These are phyloP conservation scores for Meira nashicola DNA, from an alignment of 1,284 basidiomycete species.

Conservation along the genomic window DNA sequence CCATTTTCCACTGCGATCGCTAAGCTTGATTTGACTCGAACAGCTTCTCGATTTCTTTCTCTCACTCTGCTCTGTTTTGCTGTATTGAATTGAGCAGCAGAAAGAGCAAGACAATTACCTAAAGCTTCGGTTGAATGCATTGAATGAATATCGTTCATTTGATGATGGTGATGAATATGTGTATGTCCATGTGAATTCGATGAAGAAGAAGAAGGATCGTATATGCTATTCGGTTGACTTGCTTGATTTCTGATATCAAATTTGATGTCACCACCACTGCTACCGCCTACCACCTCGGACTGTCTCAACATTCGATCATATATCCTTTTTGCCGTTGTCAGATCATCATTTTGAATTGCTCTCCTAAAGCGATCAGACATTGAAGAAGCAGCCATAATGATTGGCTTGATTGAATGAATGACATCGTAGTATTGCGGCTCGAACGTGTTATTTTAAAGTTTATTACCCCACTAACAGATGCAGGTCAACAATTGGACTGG, in stretches of 20 bases:
- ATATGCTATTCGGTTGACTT: background rate
- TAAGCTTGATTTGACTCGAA: constrained; percentile 14
- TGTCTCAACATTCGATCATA: constrained; percentile 14
- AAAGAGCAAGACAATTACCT: constrained; percentile 2
- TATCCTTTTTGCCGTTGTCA: constrained; percentile 24
- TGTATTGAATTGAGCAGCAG: background rate
- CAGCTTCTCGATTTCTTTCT: constrained; percentile 5
- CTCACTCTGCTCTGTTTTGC: background rate
- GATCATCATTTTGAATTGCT: constrained; percentile 31
- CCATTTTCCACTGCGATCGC: constrained; percentile 33
- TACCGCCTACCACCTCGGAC: constrained; percentile 18
- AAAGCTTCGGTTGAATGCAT: background rate
- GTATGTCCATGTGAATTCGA: background rate
- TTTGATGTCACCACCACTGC: background rate
- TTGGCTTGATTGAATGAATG: background rate
- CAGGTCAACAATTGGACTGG: background rate
- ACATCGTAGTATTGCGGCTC: background rate
- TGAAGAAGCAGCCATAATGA: constrained; percentile 13
- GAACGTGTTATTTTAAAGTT: no score
- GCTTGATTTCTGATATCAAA: constrained; percentile 10
- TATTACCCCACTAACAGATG: background rate
- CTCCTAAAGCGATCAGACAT: constrained; percentile 35
- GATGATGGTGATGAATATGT: background rate
- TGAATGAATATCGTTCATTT: background rate
- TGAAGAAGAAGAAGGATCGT: background rate